Evolutionary conservation across 179 eudicot species (phyloP).

Genomic region (Amaranthus tricolor): DNA sequence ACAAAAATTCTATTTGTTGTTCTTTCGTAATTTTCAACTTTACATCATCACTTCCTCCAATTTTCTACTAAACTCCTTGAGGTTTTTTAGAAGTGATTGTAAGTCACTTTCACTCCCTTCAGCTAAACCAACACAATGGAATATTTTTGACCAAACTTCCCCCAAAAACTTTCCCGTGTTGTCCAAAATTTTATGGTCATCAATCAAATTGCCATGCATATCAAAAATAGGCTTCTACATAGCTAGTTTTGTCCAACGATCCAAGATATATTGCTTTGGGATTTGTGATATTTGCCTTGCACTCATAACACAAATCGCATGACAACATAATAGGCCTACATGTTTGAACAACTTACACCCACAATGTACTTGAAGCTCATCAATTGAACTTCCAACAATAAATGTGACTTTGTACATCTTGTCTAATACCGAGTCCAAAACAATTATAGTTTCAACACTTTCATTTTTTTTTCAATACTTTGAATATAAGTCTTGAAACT

Average conservation of each 20-base stretch:
- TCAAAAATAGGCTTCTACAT: background rate
- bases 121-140: background rate
- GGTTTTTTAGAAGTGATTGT: background rate
- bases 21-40: background rate
- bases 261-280: background rate
- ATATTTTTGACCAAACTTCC: constrained; percentile 1
- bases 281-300: background rate
- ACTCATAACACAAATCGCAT: background rate
- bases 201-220: background rate
- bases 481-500: background rate
- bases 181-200: background rate
- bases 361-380: too few relatives aligned
- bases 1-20: background rate
- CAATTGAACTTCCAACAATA: too few relatives aligned
- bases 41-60: background rate
- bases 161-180: background rate
- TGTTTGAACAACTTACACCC: background rate
- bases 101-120: background rate
- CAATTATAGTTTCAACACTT: background rate
- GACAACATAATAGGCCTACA: background rate
- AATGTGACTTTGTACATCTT: background rate
- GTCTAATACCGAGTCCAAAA: background rate
- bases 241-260: constrained; percentile 1
- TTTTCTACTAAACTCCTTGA: background rate
- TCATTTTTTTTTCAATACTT: background rate